These are phyloP conservation scores for Microcera coccophila DNA, from an alignment of 2,329 filamentous ascomycete genomes.

Conservation along the genomic window DNA sequence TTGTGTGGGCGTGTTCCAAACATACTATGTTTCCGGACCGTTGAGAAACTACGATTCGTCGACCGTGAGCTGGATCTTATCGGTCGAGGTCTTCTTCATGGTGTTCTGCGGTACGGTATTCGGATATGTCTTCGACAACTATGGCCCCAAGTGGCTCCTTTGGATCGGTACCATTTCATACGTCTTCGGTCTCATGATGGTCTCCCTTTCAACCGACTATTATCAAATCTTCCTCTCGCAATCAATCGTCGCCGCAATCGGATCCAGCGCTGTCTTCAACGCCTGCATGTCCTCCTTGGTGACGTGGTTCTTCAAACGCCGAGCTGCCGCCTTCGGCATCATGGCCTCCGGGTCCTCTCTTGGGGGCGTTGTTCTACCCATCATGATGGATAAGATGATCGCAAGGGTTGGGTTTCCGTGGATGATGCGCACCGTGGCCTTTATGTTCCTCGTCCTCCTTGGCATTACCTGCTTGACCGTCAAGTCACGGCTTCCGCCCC, in stretches of 20 bases:
- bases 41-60: slow-evolving; percentile 47
- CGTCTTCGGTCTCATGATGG: slow-evolving; percentile 64
- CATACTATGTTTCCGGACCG: slow-evolving; percentile 51
- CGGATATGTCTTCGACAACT: slow-evolving; percentile 61
- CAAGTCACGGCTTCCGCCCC: slow-evolving; percentile 39
- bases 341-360: slow-evolving; percentile 51
- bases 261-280: slow-evolving; percentile 43
- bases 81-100: slow-evolving; percentile 48
- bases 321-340: slow-evolving; percentile 52
- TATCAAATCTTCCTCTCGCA: slow-evolving; percentile 45
- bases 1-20: slow-evolving; percentile 53
- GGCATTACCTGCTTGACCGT: slow-evolving; percentile 33
- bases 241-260: slow-evolving; percentile 38
- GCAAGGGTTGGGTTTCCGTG: slow-evolving; percentile 43
- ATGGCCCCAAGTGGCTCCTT: slow-evolving; percentile 58
- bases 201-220: slow-evolving; percentile 45
- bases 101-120: slow-evolving; percentile 49
- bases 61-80: slow-evolving; percentile 58
- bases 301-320: slow-evolving; percentile 51
- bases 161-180: slow-evolving; percentile 51
- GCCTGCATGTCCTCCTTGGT: slow-evolving; percentile 39
- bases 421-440: slow-evolving; percentile 46
- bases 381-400: slow-evolving; percentile 56
- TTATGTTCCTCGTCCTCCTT: slow-evolving; percentile 41
- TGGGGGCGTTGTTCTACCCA: slow-evolving; percentile 56